Conservation (phyloP, 1,284 basidiomycete species). For the Porodaedalea pini region DNA sequence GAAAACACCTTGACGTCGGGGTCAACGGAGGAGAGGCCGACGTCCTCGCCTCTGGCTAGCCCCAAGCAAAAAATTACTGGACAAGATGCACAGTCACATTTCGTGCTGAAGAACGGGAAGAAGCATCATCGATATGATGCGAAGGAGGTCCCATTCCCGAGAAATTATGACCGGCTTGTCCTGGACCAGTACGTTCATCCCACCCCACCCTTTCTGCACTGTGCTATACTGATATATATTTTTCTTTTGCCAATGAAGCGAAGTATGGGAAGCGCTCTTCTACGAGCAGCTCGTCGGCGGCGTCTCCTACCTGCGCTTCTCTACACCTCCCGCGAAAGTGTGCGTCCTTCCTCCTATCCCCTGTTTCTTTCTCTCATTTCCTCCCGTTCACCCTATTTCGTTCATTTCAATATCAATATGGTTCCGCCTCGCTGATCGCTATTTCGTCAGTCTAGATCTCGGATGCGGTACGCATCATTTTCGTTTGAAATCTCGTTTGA, state of each 20-base stretch:
- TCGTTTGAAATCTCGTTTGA: background rate
- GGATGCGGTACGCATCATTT: constrained; percentile 53
- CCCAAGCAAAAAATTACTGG: too few relatives aligned
- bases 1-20: too few relatives aligned
- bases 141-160: constrained; percentile 59
- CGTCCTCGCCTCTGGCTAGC: too few relatives aligned
- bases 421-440: constrained; percentile 13
- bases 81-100: too few relatives aligned
- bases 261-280: constrained; percentile 64
- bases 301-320: constrained; percentile 59
- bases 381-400: too few relatives aligned
- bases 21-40: too few relatives aligned
- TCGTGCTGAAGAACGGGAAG: constrained; percentile 33
- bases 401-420: too few relatives aligned
- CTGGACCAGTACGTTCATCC: constrained; percentile 55
- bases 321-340: constrained; percentile 56
- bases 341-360: constrained; percentile 33
- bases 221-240: constrained; percentile 23
- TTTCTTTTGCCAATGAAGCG: constrained; percentile 38
- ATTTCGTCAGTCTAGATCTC: constrained; percentile 49
- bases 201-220: constrained; percentile 19
- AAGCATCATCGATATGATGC: constrained; percentile 51
- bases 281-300: constrained; percentile 50
- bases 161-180: constrained; percentile 55
- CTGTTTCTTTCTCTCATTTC: too few relatives aligned